phyloP scores from a whole-genome alignment of 306 rosid genomes.

The Casuarina glauca region DNA sequence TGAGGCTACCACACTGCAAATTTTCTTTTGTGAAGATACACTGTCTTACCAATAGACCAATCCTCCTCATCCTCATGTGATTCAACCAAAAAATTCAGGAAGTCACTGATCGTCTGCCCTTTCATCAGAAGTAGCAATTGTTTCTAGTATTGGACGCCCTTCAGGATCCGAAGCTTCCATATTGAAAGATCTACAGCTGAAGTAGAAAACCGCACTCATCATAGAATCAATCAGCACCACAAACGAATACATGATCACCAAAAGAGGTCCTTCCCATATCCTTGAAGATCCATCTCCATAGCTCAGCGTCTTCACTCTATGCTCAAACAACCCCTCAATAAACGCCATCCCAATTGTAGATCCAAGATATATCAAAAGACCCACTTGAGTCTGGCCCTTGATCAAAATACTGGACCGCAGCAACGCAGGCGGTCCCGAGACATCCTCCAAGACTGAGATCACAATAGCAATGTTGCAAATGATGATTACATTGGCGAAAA shows the following conservation, averaged over 20 bases:
- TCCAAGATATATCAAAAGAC: slow-evolving; percentile 77
- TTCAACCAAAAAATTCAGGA: slow-evolving; percentile 27
- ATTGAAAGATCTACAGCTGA: slow-evolving; percentile 61
- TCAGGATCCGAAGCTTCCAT: slow-evolving; percentile 42
- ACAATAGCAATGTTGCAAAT: slow-evolving; percentile 78
- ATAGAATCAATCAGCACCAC: slow-evolving; percentile 85
- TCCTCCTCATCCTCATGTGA: slow-evolving; percentile 35
- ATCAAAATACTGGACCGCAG: slow-evolving; percentile 65
- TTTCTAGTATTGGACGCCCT: slow-evolving; percentile 51
- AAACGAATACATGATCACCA: slow-evolving; percentile 93
- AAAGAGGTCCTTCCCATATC: slow-evolving; percentile 96
- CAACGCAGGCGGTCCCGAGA: slow-evolving; percentile 90
- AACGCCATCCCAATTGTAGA: slow-evolving; percentile 87
- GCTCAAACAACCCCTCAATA: slow-evolving; percentile 93
- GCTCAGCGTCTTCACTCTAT: slow-evolving; percentile 90
- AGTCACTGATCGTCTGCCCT: slow-evolving; percentile 48
- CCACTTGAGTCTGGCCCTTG: slow-evolving; percentile 91
- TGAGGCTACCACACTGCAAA: slow-evolving; percentile 10
- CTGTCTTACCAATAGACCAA: slow-evolving; percentile 25
- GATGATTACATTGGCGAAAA: slow-evolving; percentile 83
- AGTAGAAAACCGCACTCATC: slow-evolving; percentile 85
- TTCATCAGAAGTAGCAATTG: slow-evolving; percentile 54
- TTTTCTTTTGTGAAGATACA: slow-evolving; percentile 17
- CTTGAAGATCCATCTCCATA: slow-evolving; percentile 97
- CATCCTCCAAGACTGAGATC: slow-evolving; percentile 83